Evolutionary conservation across 768 basidiomycete species (phyloP).

Genomic region (Tylopilus sp.): DNA sequence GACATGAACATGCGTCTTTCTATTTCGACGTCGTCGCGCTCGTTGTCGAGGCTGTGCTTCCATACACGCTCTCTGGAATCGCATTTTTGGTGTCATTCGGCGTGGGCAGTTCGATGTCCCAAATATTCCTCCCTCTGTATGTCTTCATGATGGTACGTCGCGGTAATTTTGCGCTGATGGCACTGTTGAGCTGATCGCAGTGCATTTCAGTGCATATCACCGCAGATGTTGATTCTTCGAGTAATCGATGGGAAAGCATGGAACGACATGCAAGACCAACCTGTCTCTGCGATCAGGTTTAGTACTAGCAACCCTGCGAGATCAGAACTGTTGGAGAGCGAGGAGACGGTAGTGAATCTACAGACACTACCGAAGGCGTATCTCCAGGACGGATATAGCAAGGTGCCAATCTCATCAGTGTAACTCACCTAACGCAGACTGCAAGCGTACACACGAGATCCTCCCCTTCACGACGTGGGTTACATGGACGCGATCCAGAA

Average conservation of each 20-base stretch:
- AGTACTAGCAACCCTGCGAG: neutral
- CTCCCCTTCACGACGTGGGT: no score
- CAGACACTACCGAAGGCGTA: neutral
- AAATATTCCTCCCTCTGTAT: conserved; percentile 11
- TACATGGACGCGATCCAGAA: no score
- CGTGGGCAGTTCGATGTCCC: conserved; percentile 9
- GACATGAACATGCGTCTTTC: conserved; percentile 11
- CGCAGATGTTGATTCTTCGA: no score
- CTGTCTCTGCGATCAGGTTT: conserved; percentile 12
- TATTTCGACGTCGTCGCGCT: conserved; percentile 15
- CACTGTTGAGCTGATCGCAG: no score
- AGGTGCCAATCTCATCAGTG: neutral
- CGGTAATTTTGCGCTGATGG: no score
- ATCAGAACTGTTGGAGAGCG: neutral
- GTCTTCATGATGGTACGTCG: conserved; percentile 20
- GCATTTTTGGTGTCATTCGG: conserved; percentile 22
- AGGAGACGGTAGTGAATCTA: neutral
- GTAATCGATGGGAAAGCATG: conserved; percentile 21
- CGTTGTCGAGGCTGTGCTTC: conserved; percentile 24
- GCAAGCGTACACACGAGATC: no score
- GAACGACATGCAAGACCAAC: conserved; percentile 6
- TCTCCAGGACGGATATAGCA: neutral
- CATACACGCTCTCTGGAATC: conserved; percentile 20
- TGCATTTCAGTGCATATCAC: no score
- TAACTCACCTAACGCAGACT: neutral